Base-by-base conservation (phyloP, 768 basidiomycete genomes). In the Porpolomopsis calyptriformis region DNA sequence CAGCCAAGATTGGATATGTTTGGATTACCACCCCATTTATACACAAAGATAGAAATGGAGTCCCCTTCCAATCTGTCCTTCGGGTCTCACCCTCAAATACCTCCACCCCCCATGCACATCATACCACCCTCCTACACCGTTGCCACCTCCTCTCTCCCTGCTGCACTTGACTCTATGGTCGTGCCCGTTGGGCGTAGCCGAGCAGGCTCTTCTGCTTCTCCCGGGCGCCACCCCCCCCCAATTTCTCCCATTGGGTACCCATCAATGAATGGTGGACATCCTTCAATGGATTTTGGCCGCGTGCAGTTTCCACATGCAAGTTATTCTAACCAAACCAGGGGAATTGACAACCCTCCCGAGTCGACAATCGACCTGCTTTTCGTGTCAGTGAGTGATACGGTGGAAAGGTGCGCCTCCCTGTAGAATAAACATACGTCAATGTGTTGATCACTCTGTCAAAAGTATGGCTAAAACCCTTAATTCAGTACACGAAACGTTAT, bases 381-480 rank as follows among this genome's bases (percentile, higher is more conserved):
- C 3, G 5, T 44, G 12, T 4, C 23, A 12, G 43, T 64, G 20
- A 74, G 65, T 43, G 62, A 72, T 1, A 72, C 77, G 56, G 63
- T 82, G 33, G 72, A 70, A 58, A 71, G 74, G 82, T 82, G 53
- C 59, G 74, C 60, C 18, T 18, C 23, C 7, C 22, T 12, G n/a
- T 16, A 10, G 22, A 4, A 23, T 24, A 5, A 11, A 6, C 40
- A n/a, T 20, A 8, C 4, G 18, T 18, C 38, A 7, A 8, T 25
- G 40, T 18, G 23, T 41, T 14, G 40, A 22, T n/a, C 24, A 27
- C n/a, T 43, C 55, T 43, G 48, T 50, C 45, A 51, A 34, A 55
- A 82, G 80, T 59, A 79, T 82, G 52, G 76, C 73, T 34, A 69
- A 74, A 46, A 78, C 77, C 12, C 78, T 79, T 31, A 67, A 71